phyloP scores from a whole-genome alignment of 2,329 filamentous ascomycete species.

The Arthrobotrys sphaeroides region DNA sequence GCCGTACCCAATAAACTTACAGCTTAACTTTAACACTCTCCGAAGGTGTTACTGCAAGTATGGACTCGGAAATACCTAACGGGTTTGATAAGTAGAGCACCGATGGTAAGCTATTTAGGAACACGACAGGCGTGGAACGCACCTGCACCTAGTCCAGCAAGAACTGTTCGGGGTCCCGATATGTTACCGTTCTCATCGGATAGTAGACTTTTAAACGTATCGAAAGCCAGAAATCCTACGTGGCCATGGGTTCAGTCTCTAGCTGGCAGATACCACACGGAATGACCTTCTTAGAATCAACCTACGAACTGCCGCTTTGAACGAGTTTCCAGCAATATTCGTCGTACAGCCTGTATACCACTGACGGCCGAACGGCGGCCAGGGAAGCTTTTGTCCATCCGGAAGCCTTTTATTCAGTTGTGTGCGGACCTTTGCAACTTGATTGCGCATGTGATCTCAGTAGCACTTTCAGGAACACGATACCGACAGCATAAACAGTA shows the following conservation, averaged over 20 bases:
- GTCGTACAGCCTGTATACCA: conserved; percentile 99
- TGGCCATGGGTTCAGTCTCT: background rate
- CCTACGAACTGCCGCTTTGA: conserved; percentile 93
- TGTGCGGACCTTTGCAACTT: conserved; percentile 86
- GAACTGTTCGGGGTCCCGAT: conserved; percentile 86
- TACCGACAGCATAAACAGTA: background rate
- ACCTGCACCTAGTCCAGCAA: conserved; percentile 92
- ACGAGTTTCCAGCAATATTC: conserved; percentile 92
- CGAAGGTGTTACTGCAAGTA: conserved; percentile 93
- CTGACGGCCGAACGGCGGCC: conserved; percentile 89
- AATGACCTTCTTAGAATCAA: conserved; percentile 54
- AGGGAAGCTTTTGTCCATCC: conserved; percentile 86
- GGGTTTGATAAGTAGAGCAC: background rate
- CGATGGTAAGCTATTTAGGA: background rate
- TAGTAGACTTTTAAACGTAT: conserved; percentile 87
- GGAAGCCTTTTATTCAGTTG: conserved; percentile 88
- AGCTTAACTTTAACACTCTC: conserved; percentile 98
- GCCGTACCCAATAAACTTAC: conserved; percentile 64
- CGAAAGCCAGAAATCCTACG: conserved; percentile 89
- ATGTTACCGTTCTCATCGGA: conserved; percentile 86
- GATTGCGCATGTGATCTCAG: background rate
- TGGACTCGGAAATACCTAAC: conserved; percentile 78
- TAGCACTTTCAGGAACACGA: background rate
- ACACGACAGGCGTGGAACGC: background rate
- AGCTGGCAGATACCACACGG: background rate